Base-by-base conservation (phyloP, 2,329 filamentous ascomycete species). In the Cryphonectria carpinicola region DNA sequence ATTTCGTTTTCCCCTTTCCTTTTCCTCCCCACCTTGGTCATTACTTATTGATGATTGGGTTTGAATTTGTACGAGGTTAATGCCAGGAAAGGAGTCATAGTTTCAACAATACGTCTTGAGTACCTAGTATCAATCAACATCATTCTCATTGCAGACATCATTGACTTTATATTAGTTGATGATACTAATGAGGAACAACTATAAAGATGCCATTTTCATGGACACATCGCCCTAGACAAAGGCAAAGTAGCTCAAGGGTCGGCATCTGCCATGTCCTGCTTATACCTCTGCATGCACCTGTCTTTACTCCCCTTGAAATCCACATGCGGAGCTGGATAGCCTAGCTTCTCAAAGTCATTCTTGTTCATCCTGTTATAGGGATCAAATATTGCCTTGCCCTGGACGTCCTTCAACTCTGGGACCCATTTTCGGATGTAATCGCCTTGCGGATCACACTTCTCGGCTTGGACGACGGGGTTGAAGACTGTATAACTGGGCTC, bases 401-500 rank as follows among this genome's bases (percentile, higher is more conserved):
- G 74, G 2, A 92, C 81, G 0, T 80, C 83, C 35, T 79, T 81
- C 76, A 93, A 78, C 79, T 93, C 91, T 4, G 85, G 85, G 6
- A 93, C 84, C 90, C 90, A 93, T 67, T 84, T 84, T 52, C 88
- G 81, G 66, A 93, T 92, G 77, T 91, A 93, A 37, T 88, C 86
- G 0, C 90, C 91, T 0, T 88, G 80, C 0, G 82, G 81, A 79
- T 93, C 91, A 74, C 91, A 92, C 78, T 88, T 90, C 82, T 92
- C 89, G 67, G 87, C 88, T 80, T 93, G 91, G 58, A 87, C 78
- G 70, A 90, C 78, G 0, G 91, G 91, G 74, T 92, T 93, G 80
- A 93, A 93, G 39, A 93, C 89, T 0, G 90, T 83, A 74, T 93
- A 93, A 76, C 92, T 92, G 0, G 91, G 90, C 78, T 92, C 90